A percentile compares a stretch with the other conserved stretches of the same genome.
Evolutionary conservation across 2,329 filamentous ascomycete genomes (phyloP).

Genomic region (Blumeriella jaapii): DNA sequence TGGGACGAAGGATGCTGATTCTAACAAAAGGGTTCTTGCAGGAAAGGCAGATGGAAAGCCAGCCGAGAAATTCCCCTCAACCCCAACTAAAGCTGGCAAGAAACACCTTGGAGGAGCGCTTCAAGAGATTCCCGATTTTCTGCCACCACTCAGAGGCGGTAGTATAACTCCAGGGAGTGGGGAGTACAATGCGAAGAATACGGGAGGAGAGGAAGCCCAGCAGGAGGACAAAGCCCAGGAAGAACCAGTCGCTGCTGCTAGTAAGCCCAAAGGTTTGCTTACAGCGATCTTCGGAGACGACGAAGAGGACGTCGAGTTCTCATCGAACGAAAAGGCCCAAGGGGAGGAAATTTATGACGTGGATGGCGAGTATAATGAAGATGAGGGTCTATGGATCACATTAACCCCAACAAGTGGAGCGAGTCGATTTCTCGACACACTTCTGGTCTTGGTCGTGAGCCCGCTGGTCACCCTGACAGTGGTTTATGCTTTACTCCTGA

Average conservation of each 20-base stretch:
- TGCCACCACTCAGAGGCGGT: constrained; percentile 41
- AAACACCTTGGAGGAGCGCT: constrained; percentile 22
- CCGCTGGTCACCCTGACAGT: constrained; percentile 85
- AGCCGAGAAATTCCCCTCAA: constrained; percentile 15
- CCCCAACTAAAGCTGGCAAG: constrained; percentile 16
- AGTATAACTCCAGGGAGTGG: constrained; percentile 63
- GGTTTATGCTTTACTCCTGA: constrained; percentile 77
- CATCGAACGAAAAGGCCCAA: constrained; percentile 6
- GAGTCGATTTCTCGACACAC: constrained; percentile 89
- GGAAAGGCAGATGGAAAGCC: constrained; percentile 21
- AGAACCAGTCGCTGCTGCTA: constrained; percentile 9
- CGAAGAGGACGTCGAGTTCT: constrained; percentile 29
- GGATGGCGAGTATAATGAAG: constrained; percentile 35
- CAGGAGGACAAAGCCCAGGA: constrained; percentile 20
- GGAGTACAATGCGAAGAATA: constrained; percentile 41
- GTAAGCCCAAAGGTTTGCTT: constrained; percentile 31
- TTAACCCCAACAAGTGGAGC: constrained; percentile 82
- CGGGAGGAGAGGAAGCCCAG: constrained; percentile 16
- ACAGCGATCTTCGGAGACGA: constrained; percentile 40
- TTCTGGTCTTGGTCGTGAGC: constrained; percentile 92
- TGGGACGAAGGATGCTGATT: constrained; percentile 24
- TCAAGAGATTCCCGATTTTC: constrained; percentile 25
- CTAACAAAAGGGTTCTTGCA: constrained; percentile 18
- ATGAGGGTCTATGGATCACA: constrained; percentile 90
- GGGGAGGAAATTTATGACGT: constrained; percentile 22